Base-by-base conservation (phyloP, 306 rosid species). In the Glycyrrhiza uralensis region DNA sequence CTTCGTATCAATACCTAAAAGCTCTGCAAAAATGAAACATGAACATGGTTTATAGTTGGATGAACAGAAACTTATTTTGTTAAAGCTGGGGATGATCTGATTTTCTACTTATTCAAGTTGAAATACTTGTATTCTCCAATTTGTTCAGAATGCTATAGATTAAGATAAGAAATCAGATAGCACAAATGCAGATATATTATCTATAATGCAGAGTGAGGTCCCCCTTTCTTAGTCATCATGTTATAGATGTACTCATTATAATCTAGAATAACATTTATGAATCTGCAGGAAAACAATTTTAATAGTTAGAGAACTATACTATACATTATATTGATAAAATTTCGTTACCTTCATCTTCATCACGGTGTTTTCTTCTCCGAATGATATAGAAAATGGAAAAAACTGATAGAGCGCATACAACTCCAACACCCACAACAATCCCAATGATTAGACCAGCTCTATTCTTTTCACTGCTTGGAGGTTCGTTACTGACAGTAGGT, bases 1-100 rank as follows among this genome's bases (percentile, higher is more conserved):
- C 76, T 80, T 82, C 18, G 79, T 63, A 76, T 92, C 94, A 45
- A 92, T 86, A 72, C 89, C 90, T 14, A 83, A 75, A 51, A 88
- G 81, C 42, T 85, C 94, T 92, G 92, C 81, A 76, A 65, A 65
- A 75, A 61, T 54, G 71, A 39, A 76, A 44, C 29, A 79, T 1
- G 24, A 70, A 67, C n/a, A n/a, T n/a, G n/a, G n/a, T n/a, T n/a
- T 62, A 74, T 20, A 59, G 7, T 52, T 15, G 10, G 13, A 26
- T 18, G 28, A 57, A 42, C 35, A 20, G 14, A 66, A 74, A 67
- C 12, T 14, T 11, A 1, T 28, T 28, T 24, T 38, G 15, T 54
- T 32, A 7, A 54, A 60, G 61, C 4, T 46, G 46, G 46, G 23
- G 47, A 45, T 54, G 58, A 20, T 42, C 2, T 4, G 0, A 4